Evolutionary conservation across 2,329 filamentous ascomycete species (phyloP), one percentile per base, ranked within the genome.

Genomic region (Huntiella savannae): DNA sequence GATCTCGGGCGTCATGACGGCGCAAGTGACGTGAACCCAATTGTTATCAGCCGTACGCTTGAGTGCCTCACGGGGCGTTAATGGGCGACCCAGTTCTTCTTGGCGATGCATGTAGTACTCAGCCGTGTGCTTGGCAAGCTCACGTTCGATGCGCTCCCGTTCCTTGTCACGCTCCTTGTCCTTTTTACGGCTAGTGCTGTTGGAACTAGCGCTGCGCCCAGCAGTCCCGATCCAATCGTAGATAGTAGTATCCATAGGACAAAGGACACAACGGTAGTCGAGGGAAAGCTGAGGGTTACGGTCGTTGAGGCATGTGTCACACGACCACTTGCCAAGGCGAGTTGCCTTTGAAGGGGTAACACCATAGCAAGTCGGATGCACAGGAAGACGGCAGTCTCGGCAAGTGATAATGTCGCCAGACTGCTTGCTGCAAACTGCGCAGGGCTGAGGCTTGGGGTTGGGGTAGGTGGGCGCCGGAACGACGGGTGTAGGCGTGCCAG

Each of bases 11-110:
- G 82, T 87, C 77, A 84, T 96, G 13, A 94, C 69, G 1, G 91
- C 87, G 57, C 91, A 98, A 34, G 81, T 79, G 22, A 96, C 85
- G 59, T 98, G 91, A 12, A 95, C 84, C 91, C 91, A 98, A 57
- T 96, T 96, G 63, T 96, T 96, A 58, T 92, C 86, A 3, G 82
- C 83, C 0, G 91, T 98, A 42, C 84, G 77, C 63, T 98, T 98
- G 52, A 98, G 67, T 3, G 91, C 81, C 59, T 96, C 91, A 41
- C 91, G 76, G 19, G 91, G 91, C 52, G 84, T 75, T 33, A 80
- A 62, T 1, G 91, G 88, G 41, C 87, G 81, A 54, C 86, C 85
- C 55, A 80, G 75, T 50, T 88, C 81, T 57, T 84, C 75, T 61
- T 98, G 88, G 56, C 76, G 79, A 58, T 81, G 81, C 36, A 76